These are phyloP conservation scores for Yamadazyma diospyri DNA, from an alignment of 1,139 yeast genomes.

Conservation along the genomic window DNA sequence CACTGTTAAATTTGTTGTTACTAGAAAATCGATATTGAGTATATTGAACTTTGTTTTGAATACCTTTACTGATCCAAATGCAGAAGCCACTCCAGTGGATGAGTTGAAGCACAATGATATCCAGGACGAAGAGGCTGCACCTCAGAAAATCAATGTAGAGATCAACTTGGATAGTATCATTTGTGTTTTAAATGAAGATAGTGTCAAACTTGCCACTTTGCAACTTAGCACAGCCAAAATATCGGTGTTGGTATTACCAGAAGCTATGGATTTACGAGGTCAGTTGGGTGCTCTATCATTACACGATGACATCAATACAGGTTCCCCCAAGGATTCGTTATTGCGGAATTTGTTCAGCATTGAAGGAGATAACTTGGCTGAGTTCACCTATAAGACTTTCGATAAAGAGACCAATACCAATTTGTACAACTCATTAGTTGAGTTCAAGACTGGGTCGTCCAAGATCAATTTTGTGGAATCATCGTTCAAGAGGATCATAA, in stretches of 20 bases:
- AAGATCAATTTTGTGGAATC: constrained; percentile 76
- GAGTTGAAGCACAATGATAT: constrained; percentile 61
- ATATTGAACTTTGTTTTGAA: constrained; percentile 77
- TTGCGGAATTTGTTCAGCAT: constrained; percentile 69
- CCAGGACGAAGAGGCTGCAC: constrained; percentile 52
- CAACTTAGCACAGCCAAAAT: constrained; percentile 73
- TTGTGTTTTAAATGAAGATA: constrained; percentile 77
- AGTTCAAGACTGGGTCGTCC: constrained; percentile 72
- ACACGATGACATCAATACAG: constrained; percentile 71
- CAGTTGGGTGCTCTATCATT: constrained; percentile 77
- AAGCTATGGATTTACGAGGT: constrained; percentile 71
- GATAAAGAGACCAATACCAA: constrained; percentile 50
- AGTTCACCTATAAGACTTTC: constrained; percentile 77
- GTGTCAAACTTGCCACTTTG: constrained; percentile 75
- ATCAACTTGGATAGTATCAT: constrained; percentile 73
- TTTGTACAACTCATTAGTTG: constrained; percentile 57
- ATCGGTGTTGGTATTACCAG: constrained; percentile 65
- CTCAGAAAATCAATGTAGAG: constrained; percentile 69
- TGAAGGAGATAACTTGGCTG: constrained; percentile 81
- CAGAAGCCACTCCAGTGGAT: constrained; percentile 66
- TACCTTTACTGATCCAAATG: constrained; percentile 81
- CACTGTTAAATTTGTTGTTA: constrained; percentile 70
- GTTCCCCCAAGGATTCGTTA: constrained; percentile 55
- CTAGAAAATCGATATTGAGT: constrained; percentile 76
- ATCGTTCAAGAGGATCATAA: constrained; percentile 65